These are phyloP conservation scores for Meyerozyma athensensis DNA, from an alignment of 1,139 yeast species.

Conservation along the genomic window DNA sequence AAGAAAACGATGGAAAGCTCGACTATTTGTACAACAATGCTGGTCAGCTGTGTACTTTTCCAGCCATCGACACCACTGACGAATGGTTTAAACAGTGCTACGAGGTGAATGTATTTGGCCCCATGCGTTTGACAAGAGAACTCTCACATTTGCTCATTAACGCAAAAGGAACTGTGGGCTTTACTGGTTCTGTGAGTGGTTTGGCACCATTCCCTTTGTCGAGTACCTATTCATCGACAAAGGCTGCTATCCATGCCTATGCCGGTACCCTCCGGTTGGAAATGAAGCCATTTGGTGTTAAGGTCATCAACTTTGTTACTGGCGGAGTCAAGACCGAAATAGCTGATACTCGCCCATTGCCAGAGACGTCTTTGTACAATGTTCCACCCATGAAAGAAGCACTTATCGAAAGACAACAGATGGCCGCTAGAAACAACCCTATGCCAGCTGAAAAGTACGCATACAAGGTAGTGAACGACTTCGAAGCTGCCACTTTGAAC, in stretches of 20 bases:
- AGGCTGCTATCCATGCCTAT: conserved; percentile 74
- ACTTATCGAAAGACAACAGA: conserved; percentile 47
- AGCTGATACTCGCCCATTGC: conserved; percentile 49
- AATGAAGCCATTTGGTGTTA: conserved; percentile 67
- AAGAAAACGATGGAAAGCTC: conserved; percentile 17
- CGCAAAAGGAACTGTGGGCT: conserved; percentile 67
- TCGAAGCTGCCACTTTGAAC: conserved; percentile 39
- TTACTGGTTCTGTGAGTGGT: conserved; percentile 74
- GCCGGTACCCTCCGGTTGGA: conserved; percentile 61
- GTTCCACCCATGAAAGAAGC: conserved; percentile 48
- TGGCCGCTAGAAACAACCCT: conserved; percentile 60
- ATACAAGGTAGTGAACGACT: conserved; percentile 46
- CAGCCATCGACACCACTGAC: conserved; percentile 55
- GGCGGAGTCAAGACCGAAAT: conserved; percentile 63
- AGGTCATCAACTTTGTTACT: conserved; percentile 66
- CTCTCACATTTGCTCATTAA: conserved; percentile 54
- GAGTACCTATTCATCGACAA: conserved; percentile 62
- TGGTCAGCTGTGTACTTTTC: conserved; percentile 61
- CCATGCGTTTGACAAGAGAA: conserved; percentile 59
- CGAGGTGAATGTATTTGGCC: conserved; percentile 68
- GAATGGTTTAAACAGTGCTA: conserved; percentile 51
- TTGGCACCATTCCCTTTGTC: conserved; percentile 67
- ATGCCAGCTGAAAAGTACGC: conserved; percentile 58
- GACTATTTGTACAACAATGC: conserved; percentile 15
- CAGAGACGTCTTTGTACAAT: conserved; percentile 50